Conservation (phyloP, 1,284 basidiomycete species). For the Inonotus hispidus region DNA sequence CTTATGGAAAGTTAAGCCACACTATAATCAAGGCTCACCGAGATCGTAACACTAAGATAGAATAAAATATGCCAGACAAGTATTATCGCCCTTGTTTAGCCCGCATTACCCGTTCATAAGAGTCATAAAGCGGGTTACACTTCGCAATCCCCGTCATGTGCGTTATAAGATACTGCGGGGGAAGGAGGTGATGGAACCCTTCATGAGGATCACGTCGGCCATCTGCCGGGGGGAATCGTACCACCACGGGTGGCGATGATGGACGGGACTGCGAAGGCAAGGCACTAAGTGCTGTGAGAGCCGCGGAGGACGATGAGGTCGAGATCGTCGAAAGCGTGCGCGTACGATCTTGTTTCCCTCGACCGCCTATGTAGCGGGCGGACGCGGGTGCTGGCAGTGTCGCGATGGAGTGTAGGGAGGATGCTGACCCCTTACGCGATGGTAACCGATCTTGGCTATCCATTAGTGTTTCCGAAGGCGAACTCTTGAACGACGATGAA, state of each 20-base stretch:
- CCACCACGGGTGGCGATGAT: conserved; percentile 42
- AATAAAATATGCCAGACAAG: neutral
- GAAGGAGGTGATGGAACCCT: conserved; percentile 59
- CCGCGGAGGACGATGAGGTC: conserved; percentile 54
- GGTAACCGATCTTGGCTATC: conserved; percentile 23
- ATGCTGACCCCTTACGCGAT: conserved; percentile 48
- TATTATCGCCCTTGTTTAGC: conserved; percentile 36
- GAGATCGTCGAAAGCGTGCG: conserved; percentile 64
- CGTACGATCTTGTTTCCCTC: conserved; percentile 43
- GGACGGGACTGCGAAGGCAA: conserved; percentile 48
- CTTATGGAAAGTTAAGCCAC: neutral
- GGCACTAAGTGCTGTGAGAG: conserved; percentile 57
- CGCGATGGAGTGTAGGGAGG: conserved; percentile 55
- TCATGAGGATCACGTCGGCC: conserved; percentile 49
- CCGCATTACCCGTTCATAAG: conserved; percentile 58
- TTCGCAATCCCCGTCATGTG: conserved; percentile 61
- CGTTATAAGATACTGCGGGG: conserved; percentile 60
- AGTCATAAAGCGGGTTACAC: conserved; percentile 60
- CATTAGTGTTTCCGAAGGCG: conserved; percentile 27
- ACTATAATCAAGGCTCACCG: neutral
- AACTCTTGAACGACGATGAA: conserved; percentile 30
- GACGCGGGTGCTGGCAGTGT: conserved; percentile 48
- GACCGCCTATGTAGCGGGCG: conserved; percentile 29
- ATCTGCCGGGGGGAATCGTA: conserved; percentile 46
- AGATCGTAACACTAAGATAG: neutral